Conservation (phyloP, 257 asterid genomes). For the Solanum raphanifolium region DNA sequence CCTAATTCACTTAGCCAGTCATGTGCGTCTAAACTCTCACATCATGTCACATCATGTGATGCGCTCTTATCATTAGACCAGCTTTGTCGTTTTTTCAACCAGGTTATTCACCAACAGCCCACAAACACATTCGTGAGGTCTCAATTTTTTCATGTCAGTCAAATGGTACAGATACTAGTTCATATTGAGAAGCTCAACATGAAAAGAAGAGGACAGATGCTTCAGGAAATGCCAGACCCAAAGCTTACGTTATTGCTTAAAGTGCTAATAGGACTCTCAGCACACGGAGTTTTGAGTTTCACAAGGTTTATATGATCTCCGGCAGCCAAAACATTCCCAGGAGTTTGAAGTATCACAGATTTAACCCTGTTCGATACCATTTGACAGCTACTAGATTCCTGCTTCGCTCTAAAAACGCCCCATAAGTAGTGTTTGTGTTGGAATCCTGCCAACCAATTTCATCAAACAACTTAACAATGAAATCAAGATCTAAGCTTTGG, state of each 20-base stretch:
- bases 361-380: neutral
- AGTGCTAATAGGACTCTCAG: neutral
- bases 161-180: neutral
- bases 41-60: neutral
- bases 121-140: neutral
- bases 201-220: neutral
- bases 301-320: neutral
- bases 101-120: neutral
- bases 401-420: conserved; percentile 66
- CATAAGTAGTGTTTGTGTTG: conserved; percentile 52
- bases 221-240: neutral
- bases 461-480: neutral
- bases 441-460: conserved; percentile 39
- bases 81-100: neutral
- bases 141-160: neutral
- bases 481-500: neutral
- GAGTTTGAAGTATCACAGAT: neutral
- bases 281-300: neutral
- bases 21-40: neutral
- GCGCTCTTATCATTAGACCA: neutral
- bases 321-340: neutral
- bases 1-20: neutral
- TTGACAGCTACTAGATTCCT: neutral
- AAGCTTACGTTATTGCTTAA: neutral
- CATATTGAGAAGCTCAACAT: neutral